Percentiles rank a stretch among this genome's conserved stretches.
Evolutionary conservation across 2,329 filamentous ascomycete genomes (phyloP).

Genomic region (Hypoxylon sp.): DNA sequence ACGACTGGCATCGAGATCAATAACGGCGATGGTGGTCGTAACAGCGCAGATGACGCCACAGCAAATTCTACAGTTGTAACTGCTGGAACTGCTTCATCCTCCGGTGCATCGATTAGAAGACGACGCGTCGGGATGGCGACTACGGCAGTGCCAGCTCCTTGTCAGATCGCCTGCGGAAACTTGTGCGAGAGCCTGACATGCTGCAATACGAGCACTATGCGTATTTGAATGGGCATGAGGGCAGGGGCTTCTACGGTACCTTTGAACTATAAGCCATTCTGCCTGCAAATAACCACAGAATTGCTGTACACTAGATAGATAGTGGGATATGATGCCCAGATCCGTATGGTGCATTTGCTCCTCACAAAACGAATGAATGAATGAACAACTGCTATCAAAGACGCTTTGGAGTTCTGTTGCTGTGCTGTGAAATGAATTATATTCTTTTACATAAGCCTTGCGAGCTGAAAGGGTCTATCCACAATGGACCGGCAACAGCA

Average conservation of each 20-base stretch:
- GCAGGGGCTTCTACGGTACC: not conserved
- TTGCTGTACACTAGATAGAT: slow-evolving; percentile 7
- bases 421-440: not conserved
- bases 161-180: slow-evolving; percentile 54
- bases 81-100: slow-evolving; percentile 16
- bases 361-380: slow-evolving; percentile 4
- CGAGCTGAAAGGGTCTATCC: not conserved
- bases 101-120: slow-evolving; percentile 51
- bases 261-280: not conserved
- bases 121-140: slow-evolving; percentile 45
- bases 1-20: not conserved
- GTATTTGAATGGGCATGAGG: slow-evolving; percentile 29
- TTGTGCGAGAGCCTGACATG: slow-evolving; percentile 53
- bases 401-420: not conserved
- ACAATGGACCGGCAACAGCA: not conserved
- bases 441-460: not conserved
- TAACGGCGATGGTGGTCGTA: slow-evolving; percentile 8
- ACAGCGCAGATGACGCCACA: slow-evolving; percentile 17
- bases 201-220: slow-evolving; percentile 47
- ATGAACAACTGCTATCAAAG: not conserved
- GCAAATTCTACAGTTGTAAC: slow-evolving; percentile 7
- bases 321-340: not conserved
- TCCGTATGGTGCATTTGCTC: not conserved
- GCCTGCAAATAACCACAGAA: not conserved
- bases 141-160: slow-evolving; percentile 24